Conservation (phyloP, 805 yeast species). For the Myxozyma monticola region DNA sequence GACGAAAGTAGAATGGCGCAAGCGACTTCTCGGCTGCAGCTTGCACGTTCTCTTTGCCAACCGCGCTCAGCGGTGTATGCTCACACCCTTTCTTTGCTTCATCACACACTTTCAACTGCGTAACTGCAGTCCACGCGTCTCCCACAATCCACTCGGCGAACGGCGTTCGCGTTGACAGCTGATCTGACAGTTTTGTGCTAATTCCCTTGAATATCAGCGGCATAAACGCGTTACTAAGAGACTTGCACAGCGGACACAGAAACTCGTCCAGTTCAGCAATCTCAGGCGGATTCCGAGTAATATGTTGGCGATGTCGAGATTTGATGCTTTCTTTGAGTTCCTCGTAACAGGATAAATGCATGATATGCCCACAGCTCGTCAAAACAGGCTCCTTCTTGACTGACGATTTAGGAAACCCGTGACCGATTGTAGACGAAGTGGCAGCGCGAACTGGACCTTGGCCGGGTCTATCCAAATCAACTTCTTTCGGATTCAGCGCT, state of each 20-base stretch:
- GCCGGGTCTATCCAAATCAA: slow-evolving; percentile 40
- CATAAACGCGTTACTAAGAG: slow-evolving; percentile 77
- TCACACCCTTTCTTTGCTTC: not conserved
- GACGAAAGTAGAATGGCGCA: slow-evolving; percentile 2
- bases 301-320: slow-evolving; percentile 59
- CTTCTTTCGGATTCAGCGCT: slow-evolving; percentile 37
- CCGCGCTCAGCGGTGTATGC: not conserved
- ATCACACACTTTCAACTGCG: slow-evolving; percentile 6
- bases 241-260: slow-evolving; percentile 87
- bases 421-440: slow-evolving; percentile 54
- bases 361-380: slow-evolving; percentile 89
- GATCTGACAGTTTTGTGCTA: slow-evolving; percentile 31
- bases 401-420: slow-evolving; percentile 56
- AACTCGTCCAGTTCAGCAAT: slow-evolving; percentile 69
- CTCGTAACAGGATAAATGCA: slow-evolving; percentile 78
- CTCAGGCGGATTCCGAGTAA: slow-evolving; percentile 81
- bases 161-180: not conserved
- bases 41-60: slow-evolving; percentile 3
- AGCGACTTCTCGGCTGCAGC: slow-evolving; percentile 3
- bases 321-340: slow-evolving; percentile 60
- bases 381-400: slow-evolving; percentile 43
- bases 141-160: slow-evolving; percentile 27
- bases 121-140: slow-evolving; percentile 23
- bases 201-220: slow-evolving; percentile 69
- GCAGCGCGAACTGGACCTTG: not conserved